Evolutionary conservation across 371 early-diverging fungal genomes (phyloP).

Genomic region (Entomophthora muscae): DNA sequence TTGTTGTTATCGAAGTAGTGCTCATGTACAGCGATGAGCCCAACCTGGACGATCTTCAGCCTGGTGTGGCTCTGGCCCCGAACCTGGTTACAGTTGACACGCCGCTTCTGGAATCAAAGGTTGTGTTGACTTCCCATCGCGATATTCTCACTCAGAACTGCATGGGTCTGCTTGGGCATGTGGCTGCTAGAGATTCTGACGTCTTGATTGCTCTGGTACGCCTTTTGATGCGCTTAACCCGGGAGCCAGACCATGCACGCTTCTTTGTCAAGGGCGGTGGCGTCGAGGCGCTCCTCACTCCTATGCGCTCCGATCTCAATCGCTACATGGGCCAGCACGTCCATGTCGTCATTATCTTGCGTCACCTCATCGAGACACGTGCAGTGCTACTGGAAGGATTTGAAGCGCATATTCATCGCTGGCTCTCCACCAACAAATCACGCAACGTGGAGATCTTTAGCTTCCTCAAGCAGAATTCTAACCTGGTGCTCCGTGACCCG

Average conservation of each 20-base stretch:
- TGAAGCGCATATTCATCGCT: constrained; percentile 51
- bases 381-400: constrained; percentile 44
- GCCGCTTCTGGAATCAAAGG: background rate
- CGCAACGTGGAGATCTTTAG: constrained; percentile 48
- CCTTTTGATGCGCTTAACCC: constrained; percentile 62
- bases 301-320: constrained; percentile 23
- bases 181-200: background rate
- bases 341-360: constrained; percentile 58
- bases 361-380: constrained; percentile 68
- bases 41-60: constrained; percentile 15
- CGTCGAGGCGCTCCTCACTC: constrained; percentile 33
- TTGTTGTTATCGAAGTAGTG: background rate
- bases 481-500: constrained; percentile 54
- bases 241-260: constrained; percentile 35
- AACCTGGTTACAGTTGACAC: background rate
- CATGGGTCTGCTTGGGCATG: background rate
- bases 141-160: background rate
- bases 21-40: constrained; percentile 20
- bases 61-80: background rate
- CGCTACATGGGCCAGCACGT: constrained; percentile 51
- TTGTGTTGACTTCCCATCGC: background rate
- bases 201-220: constrained; percentile 43
- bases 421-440: constrained; percentile 51
- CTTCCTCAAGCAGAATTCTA: constrained; percentile 50
- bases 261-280: constrained; percentile 50